Conservation (phyloP, 1,284 basidiomycete genomes). For the Tranzscheliella williamsii region DNA sequence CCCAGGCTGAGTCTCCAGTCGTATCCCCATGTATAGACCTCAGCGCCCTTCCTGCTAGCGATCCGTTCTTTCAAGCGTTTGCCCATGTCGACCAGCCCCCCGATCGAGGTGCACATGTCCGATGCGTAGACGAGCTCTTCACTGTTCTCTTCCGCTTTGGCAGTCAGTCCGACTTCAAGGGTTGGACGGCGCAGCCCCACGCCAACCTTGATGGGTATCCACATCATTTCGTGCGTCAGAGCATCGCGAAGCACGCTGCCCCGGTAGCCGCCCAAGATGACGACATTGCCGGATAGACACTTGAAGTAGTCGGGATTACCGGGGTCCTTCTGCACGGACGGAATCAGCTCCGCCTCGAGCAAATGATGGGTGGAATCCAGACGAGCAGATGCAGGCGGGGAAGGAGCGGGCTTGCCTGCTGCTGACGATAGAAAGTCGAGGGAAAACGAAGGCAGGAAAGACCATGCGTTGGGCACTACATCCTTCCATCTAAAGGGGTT, state of each 20-base stretch:
- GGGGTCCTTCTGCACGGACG: slow-evolving; percentile 27
- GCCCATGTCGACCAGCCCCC: slow-evolving; percentile 56
- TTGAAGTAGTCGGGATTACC: slow-evolving; percentile 45
- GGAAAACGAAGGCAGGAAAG: slow-evolving; percentile 25
- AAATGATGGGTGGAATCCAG: no score
- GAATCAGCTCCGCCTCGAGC: slow-evolving; percentile 38
- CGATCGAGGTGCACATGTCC: slow-evolving; percentile 51
- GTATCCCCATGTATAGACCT: slow-evolving; percentile 56
- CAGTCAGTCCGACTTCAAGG: slow-evolving; percentile 51
- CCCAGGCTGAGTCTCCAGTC: slow-evolving; percentile 54
- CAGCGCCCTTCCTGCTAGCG: slow-evolving; percentile 30
- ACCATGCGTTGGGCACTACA: slow-evolving; percentile 23
- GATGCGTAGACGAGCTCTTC: slow-evolving; percentile 52
- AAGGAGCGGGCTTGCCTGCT: not conserved
- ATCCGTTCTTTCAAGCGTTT: slow-evolving; percentile 43
- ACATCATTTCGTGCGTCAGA: slow-evolving; percentile 50
- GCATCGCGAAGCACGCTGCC: slow-evolving; percentile 58
- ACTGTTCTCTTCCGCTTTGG: slow-evolving; percentile 40
- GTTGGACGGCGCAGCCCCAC: slow-evolving; percentile 53
- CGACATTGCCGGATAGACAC: slow-evolving; percentile 53
- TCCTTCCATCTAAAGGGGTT: slow-evolving; percentile 9
- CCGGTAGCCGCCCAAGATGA: slow-evolving; percentile 59
- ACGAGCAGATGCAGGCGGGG: no score
- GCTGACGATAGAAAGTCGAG: slow-evolving; percentile 4
- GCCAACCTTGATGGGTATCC: slow-evolving; percentile 58